Base-by-base conservation (phyloP, 2,329 filamentous ascomycete species). In the Penicillium polonicum region DNA sequence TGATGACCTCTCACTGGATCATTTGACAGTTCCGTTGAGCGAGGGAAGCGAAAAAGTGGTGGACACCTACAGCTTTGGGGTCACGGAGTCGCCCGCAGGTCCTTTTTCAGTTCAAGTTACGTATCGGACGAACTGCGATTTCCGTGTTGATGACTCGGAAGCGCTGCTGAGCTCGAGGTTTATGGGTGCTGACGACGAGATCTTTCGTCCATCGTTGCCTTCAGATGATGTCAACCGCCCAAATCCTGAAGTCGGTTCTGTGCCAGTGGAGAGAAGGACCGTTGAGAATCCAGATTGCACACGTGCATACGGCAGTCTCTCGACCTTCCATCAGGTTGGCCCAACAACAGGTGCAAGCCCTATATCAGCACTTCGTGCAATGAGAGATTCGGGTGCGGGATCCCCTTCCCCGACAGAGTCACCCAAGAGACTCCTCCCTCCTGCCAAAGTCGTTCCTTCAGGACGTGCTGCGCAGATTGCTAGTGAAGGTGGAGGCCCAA, bases 121-220 rank as follows among this genome's bases (percentile, higher is more conserved):
- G 12, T 96, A 96, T 75, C 88, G 94, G 61, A 90, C 86, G 57
- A 91, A 94, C 69, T 96, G 91, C 78, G 91, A 89, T 68, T 97
- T 99, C 74, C 87, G 89, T 45, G 86, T 97, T 39, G 93, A 96
- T 67, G 91, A 97, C 74, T 89, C 92, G 0, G 94, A 97, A 75
- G 88, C 92, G 5, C 78, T 97, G 9, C 77, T 97, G 43, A 96
- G 92, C 76, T 97, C 93, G 15, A 88, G 91, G 33, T 96, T 97
- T 70, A 92, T 96, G 84, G 92, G 91, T 15, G 84, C 91, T 38
- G 92, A 96, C 70, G 92, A 96, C 70, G 86, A 90, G 59, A 90
- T 91, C 69, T 95, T 96, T 72, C 86, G 86, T 60, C 92, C 92
- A 9, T 92, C 91, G 1, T 75, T 94, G 19, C 83, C 85, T 6